A percentile compares a stretch with the other conserved stretches of the same genome.
Conservation (phyloP, 768 basidiomycete genomes). For the Pulveroboletus sp. region DNA sequence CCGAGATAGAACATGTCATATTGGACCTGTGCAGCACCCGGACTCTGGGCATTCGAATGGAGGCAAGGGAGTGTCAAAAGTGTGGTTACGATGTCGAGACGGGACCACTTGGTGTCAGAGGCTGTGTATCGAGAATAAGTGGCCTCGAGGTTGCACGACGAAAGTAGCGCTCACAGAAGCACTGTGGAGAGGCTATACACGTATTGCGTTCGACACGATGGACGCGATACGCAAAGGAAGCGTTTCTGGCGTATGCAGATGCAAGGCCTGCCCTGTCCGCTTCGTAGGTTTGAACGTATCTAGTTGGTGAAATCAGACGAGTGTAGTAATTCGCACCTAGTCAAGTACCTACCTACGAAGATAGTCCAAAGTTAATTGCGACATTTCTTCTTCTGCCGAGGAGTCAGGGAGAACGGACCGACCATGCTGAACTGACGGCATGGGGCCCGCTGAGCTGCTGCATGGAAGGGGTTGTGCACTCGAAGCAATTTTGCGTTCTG, state of each 20-base stretch:
- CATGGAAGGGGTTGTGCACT: not conserved
- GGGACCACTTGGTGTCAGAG: slow-evolving; percentile 17
- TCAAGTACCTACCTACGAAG: slow-evolving; percentile 24
- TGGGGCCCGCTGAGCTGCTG: not conserved
- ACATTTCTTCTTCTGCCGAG: slow-evolving; percentile 21
- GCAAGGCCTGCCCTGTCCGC: slow-evolving; percentile 31
- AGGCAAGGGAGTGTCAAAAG: slow-evolving; percentile 26
- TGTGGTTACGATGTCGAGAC: slow-evolving; percentile 27
- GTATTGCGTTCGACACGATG: slow-evolving; percentile 7
- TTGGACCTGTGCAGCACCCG: slow-evolving; percentile 10
- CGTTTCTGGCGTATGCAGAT: slow-evolving; percentile 28
- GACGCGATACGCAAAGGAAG: slow-evolving; percentile 31
- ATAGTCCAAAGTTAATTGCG: slow-evolving; percentile 30
- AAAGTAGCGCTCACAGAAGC: slow-evolving; percentile 16
- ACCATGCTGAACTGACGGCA: not conserved
- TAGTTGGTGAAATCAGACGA: slow-evolving; percentile 11
- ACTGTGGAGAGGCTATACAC: slow-evolving; percentile 1
- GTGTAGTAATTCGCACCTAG: not conserved
- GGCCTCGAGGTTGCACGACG: not conserved
- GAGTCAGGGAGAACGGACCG: not conserved
- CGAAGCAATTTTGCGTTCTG: slow-evolving; percentile 1
- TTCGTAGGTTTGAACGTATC: slow-evolving; percentile 33
- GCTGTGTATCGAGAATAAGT: slow-evolving; percentile 10
- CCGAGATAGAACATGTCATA: slow-evolving; percentile 34
- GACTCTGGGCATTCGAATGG: slow-evolving; percentile 12